Evolutionary conservation across 257 asterid species (phyloP).

Genomic region (Solanum paucissectum): DNA sequence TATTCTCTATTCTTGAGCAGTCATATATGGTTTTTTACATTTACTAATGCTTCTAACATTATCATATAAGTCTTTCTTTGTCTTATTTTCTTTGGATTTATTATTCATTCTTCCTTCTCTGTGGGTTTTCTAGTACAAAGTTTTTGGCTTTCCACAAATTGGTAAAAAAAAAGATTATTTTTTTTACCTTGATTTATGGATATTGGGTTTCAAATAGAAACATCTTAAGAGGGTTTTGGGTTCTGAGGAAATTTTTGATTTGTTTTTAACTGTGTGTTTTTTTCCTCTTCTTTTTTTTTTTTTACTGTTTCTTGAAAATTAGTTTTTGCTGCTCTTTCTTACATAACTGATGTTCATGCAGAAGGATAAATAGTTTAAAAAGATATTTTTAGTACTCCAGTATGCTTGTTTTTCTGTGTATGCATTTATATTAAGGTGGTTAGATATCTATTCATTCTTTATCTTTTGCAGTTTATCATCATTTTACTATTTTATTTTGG

Average conservation of each 20-base stretch:
- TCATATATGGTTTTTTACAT: conserved; percentile 63
- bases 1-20: conserved; percentile 93
- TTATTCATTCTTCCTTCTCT: conserved; percentile 20
- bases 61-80: conserved; percentile 19
- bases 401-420: not conserved
- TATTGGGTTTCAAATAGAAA: conserved; percentile 42
- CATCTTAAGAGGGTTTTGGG: conserved; percentile 23
- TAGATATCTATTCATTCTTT: not conserved
- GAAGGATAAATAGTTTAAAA: not conserved
- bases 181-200: conserved; percentile 19
- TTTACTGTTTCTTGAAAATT: not conserved
- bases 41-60: conserved; percentile 34
- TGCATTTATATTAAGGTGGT: not conserved
- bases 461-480: not conserved
- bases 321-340: not conserved
- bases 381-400: not conserved
- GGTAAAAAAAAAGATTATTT: conserved; percentile 11
- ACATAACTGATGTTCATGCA: not conserved
- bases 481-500: not conserved
- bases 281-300: not conserved
- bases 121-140: conserved; percentile 34
- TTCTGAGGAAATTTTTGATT: conserved; percentile 21
- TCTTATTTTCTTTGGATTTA: conserved; percentile 60
- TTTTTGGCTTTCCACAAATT: conserved; percentile 54
- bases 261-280: conserved; percentile 34